A percentile compares a stretch with the other conserved stretches of the same genome.
These are phyloP conservation scores for Thalassiosira hispida DNA, from an alignment of 352 stramenopile species.

Conservation along the genomic window DNA sequence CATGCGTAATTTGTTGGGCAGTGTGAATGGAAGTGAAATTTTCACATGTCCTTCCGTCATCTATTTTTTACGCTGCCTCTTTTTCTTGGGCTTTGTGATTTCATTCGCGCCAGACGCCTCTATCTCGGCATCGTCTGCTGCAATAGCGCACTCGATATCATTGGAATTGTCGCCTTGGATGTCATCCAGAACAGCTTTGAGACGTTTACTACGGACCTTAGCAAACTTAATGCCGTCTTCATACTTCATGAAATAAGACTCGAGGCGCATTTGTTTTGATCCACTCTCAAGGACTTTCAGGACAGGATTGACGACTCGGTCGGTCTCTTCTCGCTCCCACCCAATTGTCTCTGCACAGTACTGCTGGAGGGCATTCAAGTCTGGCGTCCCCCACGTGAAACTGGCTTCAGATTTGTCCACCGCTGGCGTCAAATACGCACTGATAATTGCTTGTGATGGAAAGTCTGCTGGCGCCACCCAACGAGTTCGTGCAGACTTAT, in stretches of 20 bases:
- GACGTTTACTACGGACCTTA: constrained; percentile 80
- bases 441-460: constrained; percentile 90
- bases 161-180: constrained; percentile 23
- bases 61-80: constrained; percentile 21
- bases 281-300: constrained; percentile 66
- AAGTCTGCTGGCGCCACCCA: constrained; percentile 94
- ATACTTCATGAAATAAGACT: constrained; percentile 95
- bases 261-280: constrained; percentile 90
- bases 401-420: constrained; percentile 69
- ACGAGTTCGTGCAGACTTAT: constrained; percentile 89
- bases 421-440: constrained; percentile 93
- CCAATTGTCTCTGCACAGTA: constrained; percentile 92
- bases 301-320: constrained; percentile 90
- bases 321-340: constrained; percentile 92
- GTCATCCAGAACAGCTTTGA: constrained; percentile 66
- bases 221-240: constrained; percentile 95
- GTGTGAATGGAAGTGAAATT: neutral
- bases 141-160: neutral
- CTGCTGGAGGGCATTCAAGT: constrained; percentile 87
- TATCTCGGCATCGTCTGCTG: constrained; percentile 2
- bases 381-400: constrained; percentile 93
- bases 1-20: too few species aligned
- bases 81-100: constrained; percentile 5
- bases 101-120: neutral
- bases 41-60: too few species aligned